Percentiles rank a stretch among this genome's conserved stretches.
Conservation (phyloP, 2,329 filamentous ascomycete genomes). For the Nectriaceae sp. region DNA sequence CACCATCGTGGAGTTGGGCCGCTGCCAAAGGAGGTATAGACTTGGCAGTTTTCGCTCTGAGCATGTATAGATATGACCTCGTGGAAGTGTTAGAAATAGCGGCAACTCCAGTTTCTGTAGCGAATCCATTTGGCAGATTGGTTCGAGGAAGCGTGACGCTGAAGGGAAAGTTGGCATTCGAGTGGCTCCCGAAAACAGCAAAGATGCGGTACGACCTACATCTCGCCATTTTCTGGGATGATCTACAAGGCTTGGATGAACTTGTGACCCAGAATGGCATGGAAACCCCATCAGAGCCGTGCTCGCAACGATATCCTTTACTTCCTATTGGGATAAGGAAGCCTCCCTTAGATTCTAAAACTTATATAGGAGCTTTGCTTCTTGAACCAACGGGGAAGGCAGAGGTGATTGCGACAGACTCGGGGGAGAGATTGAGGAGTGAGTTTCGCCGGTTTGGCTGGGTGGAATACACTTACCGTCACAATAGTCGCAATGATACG, state of each 20-base stretch:
- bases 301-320: background rate
- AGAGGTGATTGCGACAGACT: background rate
- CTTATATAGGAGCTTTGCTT: background rate
- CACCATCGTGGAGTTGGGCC: slow-evolving; percentile 1
- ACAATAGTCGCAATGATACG: background rate
- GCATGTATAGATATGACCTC: slow-evolving; percentile 1
- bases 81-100: background rate
- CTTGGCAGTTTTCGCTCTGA: background rate
- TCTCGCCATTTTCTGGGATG: background rate
- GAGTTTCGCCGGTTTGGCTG: slow-evolving; percentile 1
- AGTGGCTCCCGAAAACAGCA: background rate
- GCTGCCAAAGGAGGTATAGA: background rate
- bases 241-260: background rate
- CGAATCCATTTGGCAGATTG: background rate
- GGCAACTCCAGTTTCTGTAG: background rate
- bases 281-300: background rate
- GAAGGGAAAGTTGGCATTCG: background rate
- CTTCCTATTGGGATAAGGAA: background rate
- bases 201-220: background rate
- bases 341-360: background rate
- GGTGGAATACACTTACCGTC: slow-evolving; percentile 1
- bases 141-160: background rate
- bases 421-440: background rate
- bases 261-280: background rate
- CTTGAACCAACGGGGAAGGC: background rate